phyloP scores from a whole-genome alignment of 139 green algal species.

The Chlorella sp. region DNA sequence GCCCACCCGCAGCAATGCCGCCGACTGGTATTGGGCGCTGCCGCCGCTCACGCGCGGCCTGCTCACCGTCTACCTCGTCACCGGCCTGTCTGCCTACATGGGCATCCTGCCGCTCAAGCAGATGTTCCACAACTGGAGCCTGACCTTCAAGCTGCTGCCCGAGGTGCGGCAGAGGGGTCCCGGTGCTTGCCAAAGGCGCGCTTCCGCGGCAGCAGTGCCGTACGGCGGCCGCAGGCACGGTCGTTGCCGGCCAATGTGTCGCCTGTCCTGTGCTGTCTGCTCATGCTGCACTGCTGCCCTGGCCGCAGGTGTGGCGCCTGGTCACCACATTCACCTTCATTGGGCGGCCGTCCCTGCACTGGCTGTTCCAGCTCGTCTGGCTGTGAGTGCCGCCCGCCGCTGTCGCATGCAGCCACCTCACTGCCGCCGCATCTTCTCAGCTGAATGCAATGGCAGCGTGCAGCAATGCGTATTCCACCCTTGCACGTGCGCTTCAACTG shows the following conservation, averaged over 20 bases:
- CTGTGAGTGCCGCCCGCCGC: constrained; percentile 44
- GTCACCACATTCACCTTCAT: constrained; percentile 68
- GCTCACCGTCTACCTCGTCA: constrained; percentile 40
- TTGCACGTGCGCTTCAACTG: too few species aligned
- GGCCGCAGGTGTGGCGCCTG: constrained; percentile 71
- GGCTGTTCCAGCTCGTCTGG: constrained; percentile 62
- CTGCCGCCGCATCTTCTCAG: too few species aligned
- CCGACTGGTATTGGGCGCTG: constrained; percentile 33
- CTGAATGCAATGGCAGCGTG: background rate
- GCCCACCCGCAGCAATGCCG: constrained; percentile 1
- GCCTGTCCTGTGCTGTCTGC: too few species aligned
- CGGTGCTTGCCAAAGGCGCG: background rate
- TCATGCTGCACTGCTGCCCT: background rate
- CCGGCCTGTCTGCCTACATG: constrained; percentile 13
- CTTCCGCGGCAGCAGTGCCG: background rate
- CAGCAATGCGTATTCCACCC: too few species aligned
- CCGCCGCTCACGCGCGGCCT: constrained; percentile 39
- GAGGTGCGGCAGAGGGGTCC: background rate
- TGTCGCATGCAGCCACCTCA: too few species aligned
- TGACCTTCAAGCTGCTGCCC: constrained; percentile 11
- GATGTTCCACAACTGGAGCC: constrained; percentile 38
- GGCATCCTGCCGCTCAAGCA: constrained; percentile 26
- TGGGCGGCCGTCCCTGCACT: constrained; percentile 45
- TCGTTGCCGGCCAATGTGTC: too few species aligned
- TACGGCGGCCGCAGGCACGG: background rate